These are phyloP conservation scores for Penicillium sp. DNA, from an alignment of 2,329 filamentous ascomycete species.

Conservation along the genomic window DNA sequence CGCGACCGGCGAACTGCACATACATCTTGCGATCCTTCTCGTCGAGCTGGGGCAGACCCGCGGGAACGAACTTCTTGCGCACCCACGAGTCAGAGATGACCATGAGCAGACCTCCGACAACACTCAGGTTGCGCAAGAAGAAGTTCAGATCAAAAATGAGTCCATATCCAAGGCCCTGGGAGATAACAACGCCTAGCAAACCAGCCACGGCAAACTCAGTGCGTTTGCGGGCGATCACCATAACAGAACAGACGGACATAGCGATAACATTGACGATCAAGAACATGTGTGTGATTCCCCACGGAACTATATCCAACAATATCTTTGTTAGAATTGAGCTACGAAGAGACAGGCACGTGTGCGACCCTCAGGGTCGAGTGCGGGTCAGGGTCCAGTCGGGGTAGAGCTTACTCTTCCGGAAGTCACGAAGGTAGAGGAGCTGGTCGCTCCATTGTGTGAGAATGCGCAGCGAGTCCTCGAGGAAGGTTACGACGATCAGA, in stretches of 20 bases:
- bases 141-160: slow-evolving; percentile 99
- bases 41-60: slow-evolving; percentile 87
- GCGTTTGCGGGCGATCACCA: slow-evolving; percentile 90
- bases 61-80: slow-evolving; percentile 94
- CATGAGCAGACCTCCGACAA: slow-evolving; percentile 96
- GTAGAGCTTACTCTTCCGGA: slow-evolving; percentile 74
- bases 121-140: slow-evolving; percentile 97
- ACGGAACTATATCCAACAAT: slow-evolving; percentile 64
- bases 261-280: slow-evolving; percentile 84
- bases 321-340: slow-evolving; percentile 16
- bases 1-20: slow-evolving; percentile 94
- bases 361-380: slow-evolving; percentile 1
- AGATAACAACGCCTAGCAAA: slow-evolving; percentile 84
- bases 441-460: slow-evolving; percentile 97
- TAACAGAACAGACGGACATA: slow-evolving; percentile 76
- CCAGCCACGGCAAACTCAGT: slow-evolving; percentile 90
- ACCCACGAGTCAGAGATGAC: slow-evolving; percentile 98
- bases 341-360: background rate
- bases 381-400: slow-evolving; percentile 8
- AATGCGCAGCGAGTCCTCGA: slow-evolving; percentile 94
- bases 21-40: slow-evolving; percentile 99
- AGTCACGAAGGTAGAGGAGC: slow-evolving; percentile 86
- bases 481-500: slow-evolving; percentile 95
- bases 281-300: slow-evolving; percentile 86
- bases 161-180: slow-evolving; percentile 93